Evolutionary conservation across 2,329 filamentous ascomycete species (phyloP).

Genomic region (Cercospora sp.): DNA sequence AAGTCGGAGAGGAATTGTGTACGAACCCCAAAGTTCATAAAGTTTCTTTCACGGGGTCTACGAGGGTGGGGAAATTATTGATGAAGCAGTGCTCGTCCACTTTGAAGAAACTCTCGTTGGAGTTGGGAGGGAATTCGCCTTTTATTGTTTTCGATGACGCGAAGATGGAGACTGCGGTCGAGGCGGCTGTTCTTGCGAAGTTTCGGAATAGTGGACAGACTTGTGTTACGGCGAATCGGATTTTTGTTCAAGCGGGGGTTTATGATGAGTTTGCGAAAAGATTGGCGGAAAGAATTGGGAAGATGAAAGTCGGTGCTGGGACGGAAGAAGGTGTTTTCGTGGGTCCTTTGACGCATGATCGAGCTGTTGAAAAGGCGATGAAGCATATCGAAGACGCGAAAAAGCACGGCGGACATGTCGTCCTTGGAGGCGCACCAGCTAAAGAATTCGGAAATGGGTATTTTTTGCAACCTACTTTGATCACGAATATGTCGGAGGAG

Average conservation of each 20-base stretch:
- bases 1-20: slow-evolving; percentile 31
- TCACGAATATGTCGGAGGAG: slow-evolving; percentile 78
- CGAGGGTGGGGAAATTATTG: slow-evolving; percentile 36
- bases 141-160: slow-evolving; percentile 41
- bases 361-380: slow-evolving; percentile 76
- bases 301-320: slow-evolving; percentile 25
- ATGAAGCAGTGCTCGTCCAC: slow-evolving; percentile 28
- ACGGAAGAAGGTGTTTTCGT: slow-evolving; percentile 19
- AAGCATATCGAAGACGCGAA: slow-evolving; percentile 77
- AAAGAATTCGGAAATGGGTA: slow-evolving; percentile 49
- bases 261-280: slow-evolving; percentile 55
- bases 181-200: slow-evolving; percentile 32
- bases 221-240: slow-evolving; percentile 46
- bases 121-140: slow-evolving; percentile 38
- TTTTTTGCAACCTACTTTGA: slow-evolving; percentile 87
- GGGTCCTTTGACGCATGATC: slow-evolving; percentile 80
- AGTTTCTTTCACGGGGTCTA: slow-evolving; percentile 37
- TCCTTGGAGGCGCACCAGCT: slow-evolving; percentile 62
- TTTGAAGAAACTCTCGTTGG: slow-evolving; percentile 36
- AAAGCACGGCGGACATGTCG: slow-evolving; percentile 71
- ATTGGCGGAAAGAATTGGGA: slow-evolving; percentile 50
- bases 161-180: slow-evolving; percentile 33
- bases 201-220: slow-evolving; percentile 36
- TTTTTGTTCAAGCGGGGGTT: slow-evolving; percentile 54
- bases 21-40: slow-evolving; percentile 32